Evolutionary conservation across 208 protist species (phyloP), one percentile per base, ranked within the genome.

Genomic region (Angomonas deanei): DNA sequence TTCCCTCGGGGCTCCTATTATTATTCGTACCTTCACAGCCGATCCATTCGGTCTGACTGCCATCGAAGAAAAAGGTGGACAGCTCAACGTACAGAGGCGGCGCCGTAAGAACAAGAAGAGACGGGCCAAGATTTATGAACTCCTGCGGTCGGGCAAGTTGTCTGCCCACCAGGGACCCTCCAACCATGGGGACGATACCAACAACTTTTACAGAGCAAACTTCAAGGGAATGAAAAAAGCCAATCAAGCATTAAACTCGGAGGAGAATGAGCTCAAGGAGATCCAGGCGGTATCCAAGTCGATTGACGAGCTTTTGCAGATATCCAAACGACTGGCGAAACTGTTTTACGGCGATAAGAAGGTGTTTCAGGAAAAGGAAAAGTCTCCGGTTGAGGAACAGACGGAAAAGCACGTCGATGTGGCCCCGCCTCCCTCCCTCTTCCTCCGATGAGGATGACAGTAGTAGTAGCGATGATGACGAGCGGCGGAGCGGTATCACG

Each of bases 21-120:
- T 84, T 4, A 58, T 96, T 13, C 32, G 79, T 15, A 73, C 76
- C 26, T 97, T 97, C 73, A 94, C 92, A 0, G 74, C 83, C 0
- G 70, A 87, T 66, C 85, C 89, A 11, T 68, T 56, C 17, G 68
- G 71, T 3, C 80, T 82, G 36, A 90, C 81, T 2, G 84, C 73
- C 2, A 73, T 74, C 38, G 78, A 69, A 30, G 72, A 55, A 3
- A 74, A 73, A 24, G 65, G 34, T 23, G 78, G 71, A 4, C 68
- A 72, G 8, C 64, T 72, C 4, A 38, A 61, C 28, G 28, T 61
- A 0, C 28, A 73, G 2, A 64, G 32, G 19, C 81, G 78, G 3
- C 67, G 76, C 0, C 76, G 76, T 38, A 90, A 80, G 47, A 81
- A 77, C 26, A 82, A 83, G 50, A 79, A 74, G 49, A 61, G 78